Evolutionary conservation across 2,329 filamentous ascomycete genomes (phyloP), one percentile per base, ranked within the genome.

Genomic region (Talaromyces sp.): DNA sequence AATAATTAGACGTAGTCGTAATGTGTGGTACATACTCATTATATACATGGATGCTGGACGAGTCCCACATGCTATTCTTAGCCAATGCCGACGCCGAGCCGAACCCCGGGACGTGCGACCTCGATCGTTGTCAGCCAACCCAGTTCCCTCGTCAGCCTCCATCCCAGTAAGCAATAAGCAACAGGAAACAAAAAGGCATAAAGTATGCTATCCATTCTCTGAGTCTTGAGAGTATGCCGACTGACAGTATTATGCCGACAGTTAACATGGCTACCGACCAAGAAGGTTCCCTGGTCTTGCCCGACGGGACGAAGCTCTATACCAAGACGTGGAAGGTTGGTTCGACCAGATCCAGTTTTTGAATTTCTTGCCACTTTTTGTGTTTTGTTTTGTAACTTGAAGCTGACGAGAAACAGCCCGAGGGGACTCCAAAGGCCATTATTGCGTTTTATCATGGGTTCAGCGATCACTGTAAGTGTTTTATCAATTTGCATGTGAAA

Each of bases 381-480:
- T 28, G 3, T 27, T 9, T 28, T 10, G 8, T 23, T 12, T 23
- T 23, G 23, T 23, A 1, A 23, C 23, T 23, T 23, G 23, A 23
- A 23, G 23, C 23, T 23, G 23, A 23, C 23, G 23, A 23, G 64
- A 33, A 56, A 28, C 54, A 60, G 61, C 44, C 61, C 8, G 54
- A 23, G 10, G 61, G 52, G 47, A 61, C 66, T 87, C 76, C 83
- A 60, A 85, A 83, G 69, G 92, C 92, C 40, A 89, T 90, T 67
- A 75, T 96, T 56, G 82, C 95, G 69, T 90, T 96, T 76, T 79
- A 97, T 65, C 93, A 97, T 78, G 93, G 93, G 69, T 97, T 93
- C 82, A 92, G 87, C 74, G 93, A 96, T 76, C 91, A 96, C 75
- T 81, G 81, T 81, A 72, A 65, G 73, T 64, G 47, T 34, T 28